These are phyloP conservation scores for Acer yangbiense DNA, from an alignment of 345 rosid species.

Conservation along the genomic window DNA sequence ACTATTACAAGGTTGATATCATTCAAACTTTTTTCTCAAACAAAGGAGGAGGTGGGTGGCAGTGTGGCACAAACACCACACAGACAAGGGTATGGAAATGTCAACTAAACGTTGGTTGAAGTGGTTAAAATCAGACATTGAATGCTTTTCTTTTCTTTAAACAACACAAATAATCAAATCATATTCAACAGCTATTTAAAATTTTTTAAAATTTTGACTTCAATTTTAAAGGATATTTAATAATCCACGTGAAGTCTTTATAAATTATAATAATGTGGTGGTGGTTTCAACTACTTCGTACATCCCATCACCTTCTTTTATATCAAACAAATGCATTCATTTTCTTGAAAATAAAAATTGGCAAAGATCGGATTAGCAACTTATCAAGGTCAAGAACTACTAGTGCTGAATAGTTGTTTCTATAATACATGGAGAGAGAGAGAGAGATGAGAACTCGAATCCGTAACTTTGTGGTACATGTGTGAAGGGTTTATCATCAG, in stretches of 20 bases:
- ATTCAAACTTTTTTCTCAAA: too few species aligned
- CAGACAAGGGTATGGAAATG: neutral
- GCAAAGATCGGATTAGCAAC: too few species aligned
- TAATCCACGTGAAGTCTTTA: neutral
- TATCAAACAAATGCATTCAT: neutral
- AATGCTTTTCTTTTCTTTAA: neutral
- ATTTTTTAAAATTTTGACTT: too few species aligned
- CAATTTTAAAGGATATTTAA: neutral
- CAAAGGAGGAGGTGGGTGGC: neutral
- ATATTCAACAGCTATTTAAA: neutral
- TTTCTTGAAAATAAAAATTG: too few species aligned
- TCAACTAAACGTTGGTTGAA: neutral
- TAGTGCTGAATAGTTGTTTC: too few species aligned
- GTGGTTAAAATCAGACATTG: neutral
- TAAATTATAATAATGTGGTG: neutral
- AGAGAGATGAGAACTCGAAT: too few species aligned
- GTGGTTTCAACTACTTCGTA: conserved; percentile 1
- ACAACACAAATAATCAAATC: neutral
- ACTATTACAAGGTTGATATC: too few species aligned
- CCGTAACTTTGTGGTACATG: too few species aligned
- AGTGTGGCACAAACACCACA: neutral
- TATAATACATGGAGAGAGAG: too few species aligned
- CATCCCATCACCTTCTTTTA: neutral
- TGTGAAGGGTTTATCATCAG: too few species aligned
- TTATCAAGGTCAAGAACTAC: too few species aligned